These are phyloP conservation scores for Colletotrichum sp. DNA, from an alignment of 2,329 filamentous ascomycete genomes.

Conservation along the genomic window DNA sequence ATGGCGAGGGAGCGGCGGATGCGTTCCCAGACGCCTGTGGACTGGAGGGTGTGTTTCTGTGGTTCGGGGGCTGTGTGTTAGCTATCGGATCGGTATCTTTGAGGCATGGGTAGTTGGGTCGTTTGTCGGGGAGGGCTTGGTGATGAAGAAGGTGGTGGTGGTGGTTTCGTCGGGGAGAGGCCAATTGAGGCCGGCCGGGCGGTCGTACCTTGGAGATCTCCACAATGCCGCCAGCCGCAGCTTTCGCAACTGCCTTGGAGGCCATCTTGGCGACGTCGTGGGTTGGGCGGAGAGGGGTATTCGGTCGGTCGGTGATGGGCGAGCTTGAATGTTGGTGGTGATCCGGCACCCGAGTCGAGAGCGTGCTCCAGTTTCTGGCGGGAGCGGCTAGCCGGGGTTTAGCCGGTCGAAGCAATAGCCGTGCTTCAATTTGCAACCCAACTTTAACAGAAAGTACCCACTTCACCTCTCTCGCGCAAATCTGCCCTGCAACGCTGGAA, in stretches of 20 bases:
- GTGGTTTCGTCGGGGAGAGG: background rate
- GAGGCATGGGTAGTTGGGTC: background rate
- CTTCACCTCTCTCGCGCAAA: background rate
- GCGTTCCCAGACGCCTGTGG: slow-evolving; percentile 84
- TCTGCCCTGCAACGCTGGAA: background rate
- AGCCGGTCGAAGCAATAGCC: slow-evolving; percentile 19
- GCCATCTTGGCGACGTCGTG: slow-evolving; percentile 55
- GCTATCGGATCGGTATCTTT: background rate
- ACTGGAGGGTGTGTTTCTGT: slow-evolving; percentile 96
- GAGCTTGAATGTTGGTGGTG: slow-evolving; percentile 16
- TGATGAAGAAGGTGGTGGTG: background rate
- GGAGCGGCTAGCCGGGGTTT: slow-evolving; percentile 6
- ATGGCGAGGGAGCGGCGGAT: slow-evolving; percentile 81
- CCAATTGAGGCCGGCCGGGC: background rate
- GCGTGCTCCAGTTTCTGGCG: slow-evolving; percentile 19
- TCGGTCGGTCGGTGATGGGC: slow-evolving; percentile 6
- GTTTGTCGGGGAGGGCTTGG: slow-evolving; percentile 8
- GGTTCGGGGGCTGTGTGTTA: slow-evolving; percentile 20
- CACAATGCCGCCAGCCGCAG: slow-evolving; percentile 54
- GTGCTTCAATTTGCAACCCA: slow-evolving; percentile 20
- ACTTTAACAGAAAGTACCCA: background rate
- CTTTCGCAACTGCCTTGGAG: slow-evolving; percentile 64
- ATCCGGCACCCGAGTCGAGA: slow-evolving; percentile 2
- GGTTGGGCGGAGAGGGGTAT: slow-evolving; percentile 18
- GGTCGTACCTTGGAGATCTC: slow-evolving; percentile 63